Base-by-base conservation (phyloP, 2,329 filamentous ascomycete genomes). In the Pyrenochaeta sp. region DNA sequence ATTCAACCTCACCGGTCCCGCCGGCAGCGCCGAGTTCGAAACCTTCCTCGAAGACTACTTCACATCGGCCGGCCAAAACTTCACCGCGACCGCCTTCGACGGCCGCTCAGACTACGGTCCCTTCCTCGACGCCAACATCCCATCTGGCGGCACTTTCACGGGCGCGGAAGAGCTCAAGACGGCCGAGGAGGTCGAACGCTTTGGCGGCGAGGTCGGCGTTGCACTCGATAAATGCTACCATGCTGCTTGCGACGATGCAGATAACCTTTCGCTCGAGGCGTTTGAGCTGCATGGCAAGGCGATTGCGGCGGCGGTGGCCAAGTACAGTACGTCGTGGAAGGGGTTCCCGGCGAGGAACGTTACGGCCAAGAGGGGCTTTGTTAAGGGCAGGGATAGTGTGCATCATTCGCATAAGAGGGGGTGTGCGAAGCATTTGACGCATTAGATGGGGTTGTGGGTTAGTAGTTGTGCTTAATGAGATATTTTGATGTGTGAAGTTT, bases 91-190 rank as follows among this genome's bases (percentile, higher is more conserved):
- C 8, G 64, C 43, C 9, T 73, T 73, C 41, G 51, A 65, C 36
- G 70, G 70, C 8, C 69, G 70, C n/a, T 68, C 61, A 2, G 71
- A 74, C 44, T 73, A 74, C 29, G 61, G 55, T 22, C 58, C 67
- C 1, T 73, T 73, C 56, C 58, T 73, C 24, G 58, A 66, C 20
- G 52, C 41, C 8, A 64, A 63, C 26, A 71, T 73, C 28, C 63
- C 71, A 2, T 55, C 61, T 2, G 70, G 71, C 6, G 70, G 71
- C 10, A 62, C 65, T 4, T 66, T 65, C 24, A 72, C 71, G 3
- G 72, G 72, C 4, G 69, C 68, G 3, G 70, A 72, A 30, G 55
- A 65, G 19, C 50, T 69, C 46, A 74, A 74, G 60, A 73, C 69
- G 2, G 58, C 51, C 26, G 65, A 63, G 28, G 62, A 72, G 47